These are phyloP conservation scores for Zalaria sp. DNA, from an alignment of 2,329 filamentous ascomycete species.

Conservation along the genomic window DNA sequence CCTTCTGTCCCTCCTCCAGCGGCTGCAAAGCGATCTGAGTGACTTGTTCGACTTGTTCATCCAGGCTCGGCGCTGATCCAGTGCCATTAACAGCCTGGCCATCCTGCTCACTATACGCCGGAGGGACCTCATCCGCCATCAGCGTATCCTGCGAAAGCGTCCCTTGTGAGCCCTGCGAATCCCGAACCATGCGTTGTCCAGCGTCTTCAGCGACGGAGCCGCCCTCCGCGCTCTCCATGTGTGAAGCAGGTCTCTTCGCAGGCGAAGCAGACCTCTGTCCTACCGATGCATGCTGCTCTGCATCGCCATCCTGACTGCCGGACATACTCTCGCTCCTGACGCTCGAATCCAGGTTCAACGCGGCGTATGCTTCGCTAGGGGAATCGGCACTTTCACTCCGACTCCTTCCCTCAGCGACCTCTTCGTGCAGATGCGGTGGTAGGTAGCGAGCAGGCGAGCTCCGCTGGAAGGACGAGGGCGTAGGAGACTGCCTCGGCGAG, in stretches of 20 bases:
- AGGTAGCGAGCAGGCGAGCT: constrained; percentile 31
- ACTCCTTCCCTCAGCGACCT: constrained; percentile 1
- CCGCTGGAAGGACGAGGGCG: constrained; percentile 9
- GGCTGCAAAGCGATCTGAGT: constrained; percentile 42
- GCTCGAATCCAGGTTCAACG: constrained; percentile 30
- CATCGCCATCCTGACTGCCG: constrained; percentile 14
- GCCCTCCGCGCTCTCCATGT: constrained; percentile 33
- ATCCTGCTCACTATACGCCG: constrained; percentile 13
- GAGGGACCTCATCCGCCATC: background rate
- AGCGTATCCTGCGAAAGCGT: background rate
- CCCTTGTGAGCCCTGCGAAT: background rate
- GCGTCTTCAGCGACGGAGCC: background rate
- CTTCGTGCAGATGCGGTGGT: constrained; percentile 37
- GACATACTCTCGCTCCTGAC: constrained; percentile 30
- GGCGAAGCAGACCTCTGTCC: constrained; percentile 33
- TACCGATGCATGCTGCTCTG: background rate
- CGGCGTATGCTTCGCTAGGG: constrained; percentile 39
- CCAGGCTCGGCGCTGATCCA: constrained; percentile 30
- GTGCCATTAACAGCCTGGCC: constrained; percentile 1
- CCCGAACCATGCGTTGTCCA: background rate
- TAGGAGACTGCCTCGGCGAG: constrained; percentile 10
- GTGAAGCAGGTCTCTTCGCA: constrained; percentile 40
- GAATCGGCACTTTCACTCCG: constrained; percentile 14
- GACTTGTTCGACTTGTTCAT: constrained; percentile 64
- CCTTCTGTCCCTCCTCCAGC: constrained; percentile 56